Base-by-base conservation (phyloP, 257 asterid genomes). In the Henckelia pumila region DNA sequence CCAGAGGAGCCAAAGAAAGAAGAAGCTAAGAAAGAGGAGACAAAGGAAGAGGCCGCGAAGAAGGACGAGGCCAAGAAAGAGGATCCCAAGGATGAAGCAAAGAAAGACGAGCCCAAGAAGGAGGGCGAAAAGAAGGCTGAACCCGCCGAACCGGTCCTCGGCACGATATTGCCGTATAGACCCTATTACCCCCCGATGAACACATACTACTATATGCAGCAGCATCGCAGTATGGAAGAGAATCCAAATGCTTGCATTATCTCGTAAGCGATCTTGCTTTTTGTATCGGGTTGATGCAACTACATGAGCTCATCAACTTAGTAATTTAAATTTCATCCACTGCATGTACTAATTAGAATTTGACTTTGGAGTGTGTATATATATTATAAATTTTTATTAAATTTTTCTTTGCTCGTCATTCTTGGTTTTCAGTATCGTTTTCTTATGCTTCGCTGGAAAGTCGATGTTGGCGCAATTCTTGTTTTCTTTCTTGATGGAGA, bases 1-100 rank as follows among this genome's bases (percentile, higher is more conserved):
- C 20, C 55, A 58, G 95, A 88, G 82, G 93, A 86, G 78, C 83
- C 87, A 0, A 88, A 88, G 89, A 91, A 90, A 62, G 97, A 86
- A 69, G 98, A 86, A 5, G 68, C 80, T 0, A 88, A 88, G 85
- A 91, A 91, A 61, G 93, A 85, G 66, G 96, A 84, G 59, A 19
- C 69, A 1, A 82, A 78, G 81, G 84, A 86, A 33, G 87, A 83
- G 25, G 86, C n/a, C 0, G n/a, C n/a, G n/a, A 44, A 47, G 20
- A 47, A 47, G 55, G 55, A 47, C 55, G 55, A 47, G 8, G 20
- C 80, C 1, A 71, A 70, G 24, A 77, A 81, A 64, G 72, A 84
- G 37, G 78, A 80, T 33, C 32, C 88, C 0, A 47, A 47, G 55
- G 55, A 47, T 0, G 55, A 47, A 1, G 21, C 55, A 17, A 47